phyloP scores from a whole-genome alignment of 805 yeast species.

The Candida stauntonica region DNA sequence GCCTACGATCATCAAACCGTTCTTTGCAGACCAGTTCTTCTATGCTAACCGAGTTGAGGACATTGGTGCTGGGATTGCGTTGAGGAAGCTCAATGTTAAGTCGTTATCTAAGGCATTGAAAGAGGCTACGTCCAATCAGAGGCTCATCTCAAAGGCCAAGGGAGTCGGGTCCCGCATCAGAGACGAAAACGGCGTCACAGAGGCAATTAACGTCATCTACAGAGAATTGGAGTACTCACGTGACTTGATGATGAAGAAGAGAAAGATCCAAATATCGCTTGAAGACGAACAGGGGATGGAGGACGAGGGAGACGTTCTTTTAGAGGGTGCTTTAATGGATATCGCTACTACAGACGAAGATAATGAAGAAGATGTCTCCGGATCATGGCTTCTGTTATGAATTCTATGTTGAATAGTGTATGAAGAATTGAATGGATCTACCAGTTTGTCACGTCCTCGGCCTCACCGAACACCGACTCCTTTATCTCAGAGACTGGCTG shows the following conservation, averaged over 20 bases:
- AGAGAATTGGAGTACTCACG: slow-evolving; percentile 73
- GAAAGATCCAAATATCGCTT: slow-evolving; percentile 18
- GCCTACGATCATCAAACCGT: slow-evolving; percentile 90
- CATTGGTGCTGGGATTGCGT: slow-evolving; percentile 73
- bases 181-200: slow-evolving; percentile 74
- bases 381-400: slow-evolving; percentile 21
- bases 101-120: slow-evolving; percentile 63
- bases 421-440: too few relatives aligned
- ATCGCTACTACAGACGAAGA: slow-evolving; percentile 1
- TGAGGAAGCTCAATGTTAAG: slow-evolving; percentile 62
- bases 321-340: slow-evolving; percentile 4
- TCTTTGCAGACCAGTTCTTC: slow-evolving; percentile 94
- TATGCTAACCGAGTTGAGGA: slow-evolving; percentile 87
- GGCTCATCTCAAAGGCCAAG: slow-evolving; percentile 65
- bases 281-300: slow-evolving; percentile 17
- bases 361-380: slow-evolving; percentile 11
- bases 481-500: slow-evolving; percentile 40
- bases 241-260: slow-evolving; percentile 47
- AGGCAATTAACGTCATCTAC: slow-evolving; percentile 77
- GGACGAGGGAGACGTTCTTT: slow-evolving; percentile 6
- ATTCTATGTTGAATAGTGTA: slow-evolving; percentile 1
- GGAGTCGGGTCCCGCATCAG: slow-evolving; percentile 58
- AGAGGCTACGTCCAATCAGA: slow-evolving; percentile 60
- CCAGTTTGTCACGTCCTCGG: slow-evolving; percentile 94
- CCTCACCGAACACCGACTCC: slow-evolving; percentile 85